Percentiles rank a stretch among this genome's conserved stretches.
Conservation (phyloP, 768 basidiomycete species). For the Phaeolepiota aurea region DNA sequence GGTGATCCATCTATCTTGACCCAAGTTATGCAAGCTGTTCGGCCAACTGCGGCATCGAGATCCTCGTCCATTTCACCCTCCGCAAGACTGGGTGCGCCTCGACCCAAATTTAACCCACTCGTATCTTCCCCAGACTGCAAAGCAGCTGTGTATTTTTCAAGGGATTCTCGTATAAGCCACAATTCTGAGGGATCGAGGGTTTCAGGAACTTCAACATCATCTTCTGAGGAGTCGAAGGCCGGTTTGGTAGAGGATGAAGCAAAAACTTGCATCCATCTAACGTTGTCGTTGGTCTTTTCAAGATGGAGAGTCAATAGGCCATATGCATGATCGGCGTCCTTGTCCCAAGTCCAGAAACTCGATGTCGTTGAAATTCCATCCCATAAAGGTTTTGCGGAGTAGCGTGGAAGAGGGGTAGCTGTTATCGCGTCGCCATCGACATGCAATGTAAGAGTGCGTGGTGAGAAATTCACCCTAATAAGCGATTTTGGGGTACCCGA, state of each 20-base stretch:
- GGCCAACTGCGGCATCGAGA: constrained; percentile 69
- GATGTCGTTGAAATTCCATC: constrained; percentile 65
- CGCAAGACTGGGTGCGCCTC: constrained; percentile 70
- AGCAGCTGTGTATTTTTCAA: constrained; percentile 80
- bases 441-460: constrained; percentile 41
- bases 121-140: constrained; percentile 50
- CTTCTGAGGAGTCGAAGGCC: constrained; percentile 19
- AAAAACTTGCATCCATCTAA: constrained; percentile 86
- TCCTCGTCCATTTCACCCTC: constrained; percentile 91
- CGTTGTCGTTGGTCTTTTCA: constrained; percentile 77
- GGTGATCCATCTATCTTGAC: constrained; percentile 41
- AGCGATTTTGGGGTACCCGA: constrained; percentile 50
- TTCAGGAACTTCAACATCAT: constrained; percentile 72
- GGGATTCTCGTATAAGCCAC: constrained; percentile 64
- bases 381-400: constrained; percentile 66
- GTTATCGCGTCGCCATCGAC: constrained; percentile 8
- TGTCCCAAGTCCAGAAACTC: constrained; percentile 94
- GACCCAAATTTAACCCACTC: constrained; percentile 55
- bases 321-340: constrained; percentile 56
- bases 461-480: constrained; percentile 63
- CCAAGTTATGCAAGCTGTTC: constrained; percentile 59
- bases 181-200: constrained; percentile 84
- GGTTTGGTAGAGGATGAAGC: constrained; percentile 31
- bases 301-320: constrained; percentile 78
- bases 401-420: constrained; percentile 41